Conservation (phyloP, 331 rosid genomes). For the Saraca asoca region DNA sequence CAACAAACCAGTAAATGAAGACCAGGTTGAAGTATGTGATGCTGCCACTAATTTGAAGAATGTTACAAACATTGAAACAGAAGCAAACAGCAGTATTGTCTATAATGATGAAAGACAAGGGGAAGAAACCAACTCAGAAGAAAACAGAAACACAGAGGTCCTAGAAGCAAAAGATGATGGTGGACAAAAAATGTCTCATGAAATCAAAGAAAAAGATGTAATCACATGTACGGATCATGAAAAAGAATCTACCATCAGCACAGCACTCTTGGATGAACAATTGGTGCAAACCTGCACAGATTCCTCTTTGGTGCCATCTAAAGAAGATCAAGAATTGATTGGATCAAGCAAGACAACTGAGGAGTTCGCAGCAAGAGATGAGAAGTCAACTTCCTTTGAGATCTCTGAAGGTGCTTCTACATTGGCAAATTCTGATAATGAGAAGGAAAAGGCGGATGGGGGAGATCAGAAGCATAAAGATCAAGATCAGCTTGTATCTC, state of each 20-base stretch:
- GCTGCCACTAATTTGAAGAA: too few species aligned
- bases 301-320: slow-evolving; percentile 9
- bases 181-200: slow-evolving; percentile 13
- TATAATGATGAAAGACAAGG: background rate
- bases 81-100: background rate
- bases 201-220: background rate
- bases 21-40: too few species aligned
- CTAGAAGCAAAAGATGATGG: slow-evolving; percentile 10
- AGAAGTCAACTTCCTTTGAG: background rate
- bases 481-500: slow-evolving; percentile 4
- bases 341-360: slow-evolving; percentile 14
- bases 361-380: slow-evolving; percentile 6
- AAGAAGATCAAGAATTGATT: background rate
- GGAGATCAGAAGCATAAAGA: slow-evolving; percentile 26
- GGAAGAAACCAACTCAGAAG: slow-evolving; percentile 14
- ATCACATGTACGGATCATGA: slow-evolving; percentile 12
- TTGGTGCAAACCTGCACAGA: background rate
- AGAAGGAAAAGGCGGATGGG: slow-evolving; percentile 27
- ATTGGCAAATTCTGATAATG: slow-evolving; percentile 1
- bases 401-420: slow-evolving; percentile 6
- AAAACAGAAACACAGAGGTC: slow-evolving; percentile 11
- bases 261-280: slow-evolving; percentile 7
- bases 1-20: too few species aligned
- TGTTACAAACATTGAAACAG: background rate
- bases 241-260: background rate